These are phyloP conservation scores for Komagataella pastoris DNA, from an alignment of 805 yeast species.

Conservation along the genomic window DNA sequence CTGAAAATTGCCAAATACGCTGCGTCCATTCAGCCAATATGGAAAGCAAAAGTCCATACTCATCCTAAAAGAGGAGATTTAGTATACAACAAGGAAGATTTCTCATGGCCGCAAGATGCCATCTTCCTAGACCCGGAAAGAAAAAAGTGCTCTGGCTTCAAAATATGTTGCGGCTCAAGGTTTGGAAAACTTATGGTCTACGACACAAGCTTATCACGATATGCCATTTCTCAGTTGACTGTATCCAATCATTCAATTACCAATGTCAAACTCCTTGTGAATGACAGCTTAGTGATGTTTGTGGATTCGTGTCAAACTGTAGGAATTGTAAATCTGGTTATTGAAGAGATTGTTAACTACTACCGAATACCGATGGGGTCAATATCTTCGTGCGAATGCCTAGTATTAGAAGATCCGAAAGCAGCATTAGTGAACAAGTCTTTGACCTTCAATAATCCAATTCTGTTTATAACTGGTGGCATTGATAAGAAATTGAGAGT, in stretches of 20 bases:
- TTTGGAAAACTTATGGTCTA: constrained; percentile 13
- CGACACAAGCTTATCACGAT: constrained; percentile 11
- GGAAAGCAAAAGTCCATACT: constrained; percentile 7
- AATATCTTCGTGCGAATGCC: constrained; percentile 8
- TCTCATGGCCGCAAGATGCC: constrained; percentile 15
- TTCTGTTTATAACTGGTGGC: constrained; percentile 8
- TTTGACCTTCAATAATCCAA: background rate
- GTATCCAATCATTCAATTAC: constrained; percentile 13
- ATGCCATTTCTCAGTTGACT: constrained; percentile 9
- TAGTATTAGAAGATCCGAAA: background rate
- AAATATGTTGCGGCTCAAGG: constrained; percentile 9
- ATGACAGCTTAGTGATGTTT: constrained; percentile 8
- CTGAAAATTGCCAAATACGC: constrained; percentile 10
- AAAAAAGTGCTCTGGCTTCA: background rate
- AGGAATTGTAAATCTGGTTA: constrained; percentile 11
- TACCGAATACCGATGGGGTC: constrained; percentile 13
- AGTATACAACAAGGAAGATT: constrained; percentile 7
- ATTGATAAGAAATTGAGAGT: constrained; percentile 11
- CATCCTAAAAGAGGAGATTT: constrained; percentile 1
- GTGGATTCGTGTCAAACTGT: constrained; percentile 12
- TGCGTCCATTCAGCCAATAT: constrained; percentile 9
- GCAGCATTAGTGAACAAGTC: background rate
- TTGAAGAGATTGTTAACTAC: constrained; percentile 8
- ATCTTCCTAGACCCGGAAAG: constrained; percentile 3
- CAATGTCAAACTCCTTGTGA: constrained; percentile 4